These are phyloP conservation scores for Solanum piurae DNA, from an alignment of 257 asterid genomes.

Conservation along the genomic window DNA sequence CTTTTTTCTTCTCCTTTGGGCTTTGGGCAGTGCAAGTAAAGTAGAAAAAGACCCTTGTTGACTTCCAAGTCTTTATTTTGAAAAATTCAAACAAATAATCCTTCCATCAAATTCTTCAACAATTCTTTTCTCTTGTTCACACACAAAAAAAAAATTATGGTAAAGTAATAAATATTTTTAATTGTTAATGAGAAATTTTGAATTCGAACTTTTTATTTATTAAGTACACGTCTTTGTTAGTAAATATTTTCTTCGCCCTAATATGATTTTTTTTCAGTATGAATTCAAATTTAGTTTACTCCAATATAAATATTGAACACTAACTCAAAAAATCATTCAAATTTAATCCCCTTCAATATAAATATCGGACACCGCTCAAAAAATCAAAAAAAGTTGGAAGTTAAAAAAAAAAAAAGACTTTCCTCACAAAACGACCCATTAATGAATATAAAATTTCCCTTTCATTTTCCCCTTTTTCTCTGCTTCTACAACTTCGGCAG, in stretches of 20 bases:
- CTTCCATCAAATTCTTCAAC: not conserved
- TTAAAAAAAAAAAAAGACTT: not conserved
- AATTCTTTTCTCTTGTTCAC: not conserved
- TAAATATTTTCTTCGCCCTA: not conserved
- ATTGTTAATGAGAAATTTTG: accelerated
- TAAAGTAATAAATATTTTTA: no score
- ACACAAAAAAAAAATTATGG: no score
- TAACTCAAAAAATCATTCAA: no score
- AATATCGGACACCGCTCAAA: accelerated
- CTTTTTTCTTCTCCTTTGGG: no score
- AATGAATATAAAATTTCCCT: not conserved
- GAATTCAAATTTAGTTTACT: accelerated
- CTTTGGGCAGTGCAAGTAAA: not conserved
- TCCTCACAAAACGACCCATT: not conserved
- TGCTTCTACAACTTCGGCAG: not conserved
- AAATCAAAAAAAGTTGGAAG: not conserved
- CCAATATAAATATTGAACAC: not conserved
- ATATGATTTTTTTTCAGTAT: no score
- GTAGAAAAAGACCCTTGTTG: not conserved
- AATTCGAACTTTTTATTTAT: not conserved
- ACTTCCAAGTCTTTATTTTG: not conserved
- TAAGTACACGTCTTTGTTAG: not conserved
- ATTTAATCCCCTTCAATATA: accelerated
- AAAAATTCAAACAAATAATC: not conserved
- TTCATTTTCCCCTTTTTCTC: not conserved